Conservation (phyloP, 257 asterid species). For the Penstemon eatonii region DNA sequence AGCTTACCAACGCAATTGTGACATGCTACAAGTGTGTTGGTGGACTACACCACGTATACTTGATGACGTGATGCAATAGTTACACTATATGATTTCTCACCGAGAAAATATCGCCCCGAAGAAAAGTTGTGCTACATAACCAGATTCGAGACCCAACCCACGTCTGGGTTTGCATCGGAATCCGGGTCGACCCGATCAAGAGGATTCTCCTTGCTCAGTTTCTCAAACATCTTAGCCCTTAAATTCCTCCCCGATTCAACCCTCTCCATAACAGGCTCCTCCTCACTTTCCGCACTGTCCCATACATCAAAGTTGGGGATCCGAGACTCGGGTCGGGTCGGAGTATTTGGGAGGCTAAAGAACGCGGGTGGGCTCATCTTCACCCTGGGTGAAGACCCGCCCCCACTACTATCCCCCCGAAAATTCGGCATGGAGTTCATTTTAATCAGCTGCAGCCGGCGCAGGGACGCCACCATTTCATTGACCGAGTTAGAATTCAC, state of each 20-base stretch:
- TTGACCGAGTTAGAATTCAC: constrained; percentile 5
- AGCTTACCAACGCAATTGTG: too few relatives aligned
- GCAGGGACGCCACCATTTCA: constrained; percentile 43
- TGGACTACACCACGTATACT: too few relatives aligned
- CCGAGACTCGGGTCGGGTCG: constrained; percentile 32
- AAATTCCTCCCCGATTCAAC: constrained; percentile 52
- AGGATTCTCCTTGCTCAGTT: constrained; percentile 52
- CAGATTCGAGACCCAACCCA: constrained; percentile 75
- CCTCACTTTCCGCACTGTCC: constrained; percentile 27
- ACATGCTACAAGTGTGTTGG: too few relatives aligned
- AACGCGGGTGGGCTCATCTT: constrained; percentile 35
- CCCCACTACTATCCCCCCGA: constrained; percentile 25
- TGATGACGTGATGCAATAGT: too few relatives aligned
- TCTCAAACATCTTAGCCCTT: constrained; percentile 56
- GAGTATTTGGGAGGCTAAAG: constrained; percentile 45
- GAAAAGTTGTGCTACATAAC: constrained; percentile 26
- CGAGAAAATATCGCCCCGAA: too few relatives aligned
- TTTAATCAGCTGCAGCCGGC: constrained; percentile 43
- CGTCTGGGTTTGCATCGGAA: constrained; percentile 40
- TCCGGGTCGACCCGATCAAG: constrained; percentile 42
- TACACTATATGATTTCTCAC: too few relatives aligned
- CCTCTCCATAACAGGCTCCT: constrained; percentile 40
- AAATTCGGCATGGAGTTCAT: constrained; percentile 44
- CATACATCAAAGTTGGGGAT: constrained; percentile 35
- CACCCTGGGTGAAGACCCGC: constrained; percentile 35